Base-by-base conservation (phyloP, 176 grass and related monocot genomes). In the Oryza longistaminata region DNA sequence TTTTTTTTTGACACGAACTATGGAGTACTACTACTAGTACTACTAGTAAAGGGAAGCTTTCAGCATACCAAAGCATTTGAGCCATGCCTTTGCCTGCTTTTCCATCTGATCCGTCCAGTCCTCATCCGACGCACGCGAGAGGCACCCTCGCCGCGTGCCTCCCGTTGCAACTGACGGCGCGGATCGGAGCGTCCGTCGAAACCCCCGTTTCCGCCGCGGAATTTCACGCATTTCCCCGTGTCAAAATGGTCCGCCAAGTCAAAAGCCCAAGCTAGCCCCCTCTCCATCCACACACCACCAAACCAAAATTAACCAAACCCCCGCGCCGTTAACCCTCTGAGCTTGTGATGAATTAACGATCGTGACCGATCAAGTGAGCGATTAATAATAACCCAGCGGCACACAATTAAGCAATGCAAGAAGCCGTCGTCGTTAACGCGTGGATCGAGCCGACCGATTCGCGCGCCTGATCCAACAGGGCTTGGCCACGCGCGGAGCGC, bases 131-230 rank as follows among this genome's bases (percentile, higher is more conserved):
- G 74, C 25, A 2, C 39, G 12, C n/a, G n/a, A 76, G 64, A 7
- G 29, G 9, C 50, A 17, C 4, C 1, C 50, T 16, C 50, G 15
- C 13, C 50, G 15, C 50, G 3, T 9, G 15, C 15, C 22, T 43
- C 48, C 26, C 75, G 21, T 79, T 86, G 67, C 68, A 65, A 21
- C 21, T 21, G 68, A 71, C 68, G 67, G 75, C 81, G 53, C 84
- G n/a, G 45, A 7, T 42, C 7, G 17, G 27, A 2, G 9, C 10
- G 12, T 26, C 1, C 19, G 15, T 27, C 27, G 27, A 27, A 77
- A 53, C 53, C 3, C 45, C 65, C 27, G 17, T 52, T 14, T 6
- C 10, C 29, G 7, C 78, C 2, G 7, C 16, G 64, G 33, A 13
- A 21, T 42, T 65, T 43, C 8, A 46, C 65, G 60, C 11, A 40